phyloP scores from a whole-genome alignment of 306 rosid species.

The Quercus ilex region DNA sequence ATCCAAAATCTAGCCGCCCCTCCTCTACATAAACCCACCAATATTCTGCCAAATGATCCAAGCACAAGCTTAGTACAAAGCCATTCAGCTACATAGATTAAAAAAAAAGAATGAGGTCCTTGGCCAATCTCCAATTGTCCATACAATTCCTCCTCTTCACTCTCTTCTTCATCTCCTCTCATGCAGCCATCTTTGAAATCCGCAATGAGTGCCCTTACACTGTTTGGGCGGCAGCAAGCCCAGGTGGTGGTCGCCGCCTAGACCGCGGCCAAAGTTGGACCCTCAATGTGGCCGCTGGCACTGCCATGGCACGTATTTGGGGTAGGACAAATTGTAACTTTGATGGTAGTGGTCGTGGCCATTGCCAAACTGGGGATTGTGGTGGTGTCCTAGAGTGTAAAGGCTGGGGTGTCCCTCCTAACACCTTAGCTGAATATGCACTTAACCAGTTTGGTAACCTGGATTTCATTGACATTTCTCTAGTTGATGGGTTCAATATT shows the following conservation, averaged over 20 bases:
- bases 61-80: not conserved
- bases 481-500: constrained; percentile 32
- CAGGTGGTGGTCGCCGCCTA: constrained; percentile 18
- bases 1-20: not conserved
- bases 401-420: constrained; percentile 20
- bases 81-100: not conserved
- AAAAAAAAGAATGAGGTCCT: not conserved
- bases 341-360: constrained; percentile 14
- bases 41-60: not conserved
- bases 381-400: constrained; percentile 12
- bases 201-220: constrained; percentile 16
- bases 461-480: constrained; percentile 33
- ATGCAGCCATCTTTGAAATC: constrained; percentile 18
- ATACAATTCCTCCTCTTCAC: not conserved
- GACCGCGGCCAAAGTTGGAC: constrained; percentile 2
- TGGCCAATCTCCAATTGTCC: not conserved
- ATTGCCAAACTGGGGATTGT: constrained; percentile 29
- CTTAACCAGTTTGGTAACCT: constrained; percentile 24
- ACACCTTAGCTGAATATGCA: constrained; percentile 32
- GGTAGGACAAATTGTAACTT: constrained; percentile 16
- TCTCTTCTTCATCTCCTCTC: not conserved
- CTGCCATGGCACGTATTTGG: constrained; percentile 19
- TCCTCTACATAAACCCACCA: not conserved
- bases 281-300: not conserved
- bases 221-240: constrained; percentile 28